A percentile compares a stretch with the other conserved stretches of the same genome.
These are phyloP conservation scores for Penstemon newberryi DNA, from an alignment of 257 asterid genomes.

Conservation along the genomic window DNA sequence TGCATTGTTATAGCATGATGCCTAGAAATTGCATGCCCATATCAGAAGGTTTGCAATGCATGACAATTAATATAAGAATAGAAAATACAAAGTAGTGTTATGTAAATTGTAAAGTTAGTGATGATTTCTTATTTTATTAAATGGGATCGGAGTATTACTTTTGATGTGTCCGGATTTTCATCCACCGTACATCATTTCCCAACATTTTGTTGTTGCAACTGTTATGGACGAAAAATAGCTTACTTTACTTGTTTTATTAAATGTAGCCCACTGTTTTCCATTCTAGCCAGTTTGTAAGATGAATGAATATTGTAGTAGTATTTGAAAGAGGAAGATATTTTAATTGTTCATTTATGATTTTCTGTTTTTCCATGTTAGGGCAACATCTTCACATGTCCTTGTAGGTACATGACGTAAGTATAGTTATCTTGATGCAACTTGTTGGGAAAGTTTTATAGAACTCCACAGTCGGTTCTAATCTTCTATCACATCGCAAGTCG, in stretches of 20 bases:
- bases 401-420: slow-evolving; percentile 30
- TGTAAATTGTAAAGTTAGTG: slow-evolving; percentile 5
- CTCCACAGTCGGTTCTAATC: no score
- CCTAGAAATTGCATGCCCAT: no score
- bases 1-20: no score
- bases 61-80: neutral
- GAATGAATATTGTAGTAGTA: neutral
- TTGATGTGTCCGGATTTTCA: slow-evolving; percentile 28
- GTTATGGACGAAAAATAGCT: slow-evolving; percentile 17
- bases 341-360: neutral
- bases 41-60: neutral
- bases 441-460: slow-evolving; percentile 12
- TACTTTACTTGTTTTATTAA: slow-evolving; percentile 5
- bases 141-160: neutral
- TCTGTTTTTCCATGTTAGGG: neutral
- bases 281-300: neutral
- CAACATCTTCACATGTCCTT: slow-evolving; percentile 37
- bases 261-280: slow-evolving; percentile 28
- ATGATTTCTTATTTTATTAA: neutral
- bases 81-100: neutral
- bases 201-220: slow-evolving; percentile 24
- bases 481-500: no score
- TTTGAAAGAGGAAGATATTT: neutral
- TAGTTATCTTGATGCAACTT: slow-evolving; percentile 19
- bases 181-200: slow-evolving; percentile 37